A percentile compares a stretch with the other conserved stretches of the same genome.
These are phyloP conservation scores for Blepharisma stoltei DNA, from an alignment of 73 alveolate genomes.

Conservation along the genomic window DNA sequence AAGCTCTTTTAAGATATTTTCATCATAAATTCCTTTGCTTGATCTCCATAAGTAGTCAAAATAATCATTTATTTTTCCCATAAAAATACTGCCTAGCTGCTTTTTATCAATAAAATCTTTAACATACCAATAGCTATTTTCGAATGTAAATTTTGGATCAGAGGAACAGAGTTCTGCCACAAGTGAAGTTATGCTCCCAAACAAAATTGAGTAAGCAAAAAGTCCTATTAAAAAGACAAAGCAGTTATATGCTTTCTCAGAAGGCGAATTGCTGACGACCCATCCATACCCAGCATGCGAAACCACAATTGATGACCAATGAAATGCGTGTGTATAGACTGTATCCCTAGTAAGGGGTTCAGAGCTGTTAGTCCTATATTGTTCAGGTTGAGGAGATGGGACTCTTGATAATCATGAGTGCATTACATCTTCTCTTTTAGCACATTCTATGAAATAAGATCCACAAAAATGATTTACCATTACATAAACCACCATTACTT, in stretches of 20 bases:
- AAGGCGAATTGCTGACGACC: constrained; percentile 29
- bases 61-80: constrained; percentile 25
- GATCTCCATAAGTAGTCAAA: constrained; percentile 52
- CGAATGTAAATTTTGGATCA: not conserved
- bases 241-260: constrained; percentile 46
- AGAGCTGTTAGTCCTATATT: constrained; percentile 27
- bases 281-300: constrained; percentile 67
- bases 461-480: constrained; percentile 48
- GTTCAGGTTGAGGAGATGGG: constrained; percentile 42
- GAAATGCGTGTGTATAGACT: constrained; percentile 44
- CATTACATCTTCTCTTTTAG: constrained; percentile 34
- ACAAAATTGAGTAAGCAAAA: constrained; percentile 56
- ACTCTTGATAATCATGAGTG: constrained; percentile 52
- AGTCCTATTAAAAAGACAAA: constrained; percentile 35
- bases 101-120: constrained; percentile 17
- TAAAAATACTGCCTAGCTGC: not conserved
- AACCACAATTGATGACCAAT: constrained; percentile 45
- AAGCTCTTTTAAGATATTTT: constrained; percentile 30
- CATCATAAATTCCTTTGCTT: constrained; percentile 39
- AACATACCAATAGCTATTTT: not conserved
- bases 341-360: not conserved
- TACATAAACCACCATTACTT: constrained; percentile 42
- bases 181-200: constrained; percentile 54
- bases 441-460: constrained; percentile 37
- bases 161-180: constrained; percentile 50